Conservation (phyloP, 2,329 filamentous ascomycete species). For the Mollisia scopiformis region DNA sequence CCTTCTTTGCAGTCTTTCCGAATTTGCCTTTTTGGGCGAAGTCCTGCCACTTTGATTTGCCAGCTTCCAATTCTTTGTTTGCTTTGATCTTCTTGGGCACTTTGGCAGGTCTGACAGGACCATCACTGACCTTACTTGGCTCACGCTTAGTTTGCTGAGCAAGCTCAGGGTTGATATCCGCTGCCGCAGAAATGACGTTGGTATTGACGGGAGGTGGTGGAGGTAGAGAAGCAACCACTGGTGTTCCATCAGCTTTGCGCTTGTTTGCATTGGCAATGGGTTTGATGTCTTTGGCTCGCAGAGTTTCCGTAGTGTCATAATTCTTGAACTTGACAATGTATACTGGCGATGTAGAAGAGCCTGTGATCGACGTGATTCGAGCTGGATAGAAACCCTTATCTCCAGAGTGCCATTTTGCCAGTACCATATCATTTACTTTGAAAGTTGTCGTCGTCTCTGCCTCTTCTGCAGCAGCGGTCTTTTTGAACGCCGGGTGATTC, state of each 20-base stretch:
- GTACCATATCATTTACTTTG: conserved; percentile 85
- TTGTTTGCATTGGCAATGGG: conserved; percentile 75
- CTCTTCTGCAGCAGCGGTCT: conserved; percentile 53
- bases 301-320: conserved; percentile 82
- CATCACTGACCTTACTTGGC: conserved; percentile 64
- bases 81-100: conserved; percentile 87
- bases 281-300: conserved; percentile 81
- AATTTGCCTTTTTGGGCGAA: conserved; percentile 80
- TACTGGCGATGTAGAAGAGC: conserved; percentile 85
- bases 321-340: conserved; percentile 96
- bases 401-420: conserved; percentile 88
- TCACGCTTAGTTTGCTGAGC: conserved; percentile 66
- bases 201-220: conserved; percentile 43
- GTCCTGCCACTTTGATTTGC: conserved; percentile 93
- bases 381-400: conserved; percentile 92
- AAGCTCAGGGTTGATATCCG: conserved; percentile 65
- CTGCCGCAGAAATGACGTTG: conserved; percentile 40
- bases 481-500: conserved; percentile 78
- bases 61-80: conserved; percentile 86
- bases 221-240: conserved; percentile 49
- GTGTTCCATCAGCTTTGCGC: conserved; percentile 81
- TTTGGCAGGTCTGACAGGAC: conserved; percentile 63
- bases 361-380: conserved; percentile 90
- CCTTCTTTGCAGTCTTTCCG: conserved; percentile 73
- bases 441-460: conserved; percentile 60